These are phyloP conservation scores for Suillus spraguei DNA, from an alignment of 768 basidiomycete species.

Conservation along the genomic window DNA sequence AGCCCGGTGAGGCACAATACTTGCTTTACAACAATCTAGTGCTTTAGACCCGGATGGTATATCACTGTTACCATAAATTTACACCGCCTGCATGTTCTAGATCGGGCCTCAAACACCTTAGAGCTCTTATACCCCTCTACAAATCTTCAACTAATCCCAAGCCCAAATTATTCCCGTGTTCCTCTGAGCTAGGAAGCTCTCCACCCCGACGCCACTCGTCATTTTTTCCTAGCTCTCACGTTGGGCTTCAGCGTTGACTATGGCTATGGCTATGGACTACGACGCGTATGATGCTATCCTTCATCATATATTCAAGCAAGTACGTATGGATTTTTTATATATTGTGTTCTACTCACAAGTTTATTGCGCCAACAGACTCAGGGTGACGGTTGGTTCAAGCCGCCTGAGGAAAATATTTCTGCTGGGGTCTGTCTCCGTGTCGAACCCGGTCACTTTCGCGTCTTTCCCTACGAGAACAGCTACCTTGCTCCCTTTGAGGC, in stretches of 20 bases:
- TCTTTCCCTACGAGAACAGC: conserved; percentile 87
- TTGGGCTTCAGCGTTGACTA: conserved; percentile 8
- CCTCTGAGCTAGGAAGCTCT: conserved; percentile 6
- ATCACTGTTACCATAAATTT: background rate
- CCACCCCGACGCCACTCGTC: background rate
- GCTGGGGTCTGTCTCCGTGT: conserved; percentile 79
- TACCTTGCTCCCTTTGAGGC: conserved; percentile 82
- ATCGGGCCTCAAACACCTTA: background rate
- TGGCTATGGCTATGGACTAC: conserved; percentile 51
- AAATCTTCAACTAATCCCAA: background rate
- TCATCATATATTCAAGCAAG: conserved; percentile 79
- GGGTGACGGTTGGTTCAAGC: conserved; percentile 85
- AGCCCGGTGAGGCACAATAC: background rate
- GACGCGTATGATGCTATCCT: conserved; percentile 80
- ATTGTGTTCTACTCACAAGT: background rate
- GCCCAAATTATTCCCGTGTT: conserved; percentile 2
- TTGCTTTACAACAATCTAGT: conserved; percentile 2
- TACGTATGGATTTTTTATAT: conserved; percentile 30
- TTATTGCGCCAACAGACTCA: conserved; percentile 56
- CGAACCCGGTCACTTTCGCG: conserved; percentile 67
- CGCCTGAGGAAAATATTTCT: conserved; percentile 78
- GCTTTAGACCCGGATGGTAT: no score
- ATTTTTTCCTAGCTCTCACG: conserved; percentile 1
- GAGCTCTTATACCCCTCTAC: conserved; percentile 22
- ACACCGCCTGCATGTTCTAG: background rate